Evolutionary conservation across 148 eudicot species (phyloP).

Genomic region (Simmondsia chinensis): DNA sequence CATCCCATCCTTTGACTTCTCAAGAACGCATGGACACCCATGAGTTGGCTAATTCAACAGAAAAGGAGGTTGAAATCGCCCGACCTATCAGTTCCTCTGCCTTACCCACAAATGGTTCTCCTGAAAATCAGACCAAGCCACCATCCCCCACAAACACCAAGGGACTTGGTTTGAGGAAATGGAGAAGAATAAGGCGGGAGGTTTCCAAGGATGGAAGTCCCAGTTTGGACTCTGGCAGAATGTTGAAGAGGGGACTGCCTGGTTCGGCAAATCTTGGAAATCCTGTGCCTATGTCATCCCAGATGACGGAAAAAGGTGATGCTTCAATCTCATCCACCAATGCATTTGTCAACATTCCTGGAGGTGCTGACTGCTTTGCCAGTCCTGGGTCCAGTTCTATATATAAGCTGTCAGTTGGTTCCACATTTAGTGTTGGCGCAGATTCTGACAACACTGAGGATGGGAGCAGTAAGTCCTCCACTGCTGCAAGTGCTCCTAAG

Average conservation of each 20-base stretch:
- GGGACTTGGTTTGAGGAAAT: slow-evolving; percentile 73
- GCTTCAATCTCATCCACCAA: slow-evolving; percentile 57
- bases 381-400: slow-evolving; percentile 12
- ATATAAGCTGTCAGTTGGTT: slow-evolving; percentile 12
- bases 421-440: slow-evolving; percentile 29
- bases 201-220: slow-evolving; percentile 20
- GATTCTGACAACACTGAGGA: slow-evolving; percentile 66
- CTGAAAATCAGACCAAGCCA: slow-evolving; percentile 8
- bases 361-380: slow-evolving; percentile 18
- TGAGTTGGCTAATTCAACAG: not conserved
- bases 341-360: slow-evolving; percentile 27
- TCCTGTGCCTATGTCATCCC: slow-evolving; percentile 14
- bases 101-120: not conserved
- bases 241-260: slow-evolving; percentile 37
- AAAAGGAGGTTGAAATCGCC: not conserved
- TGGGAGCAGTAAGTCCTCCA: slow-evolving; percentile 73
- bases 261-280: slow-evolving; percentile 10
- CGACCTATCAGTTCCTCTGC: not conserved
- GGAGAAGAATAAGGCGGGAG: slow-evolving; percentile 66
- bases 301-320: slow-evolving; percentile 24
- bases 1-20: not conserved
- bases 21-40: not conserved
- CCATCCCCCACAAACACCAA: slow-evolving; percentile 23
- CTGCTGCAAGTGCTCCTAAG: slow-evolving; percentile 59
- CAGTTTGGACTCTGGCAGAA: slow-evolving; percentile 22